phyloP scores from a whole-genome alignment of 1,284 basidiomycete species.

The Golubevia sp. region DNA sequence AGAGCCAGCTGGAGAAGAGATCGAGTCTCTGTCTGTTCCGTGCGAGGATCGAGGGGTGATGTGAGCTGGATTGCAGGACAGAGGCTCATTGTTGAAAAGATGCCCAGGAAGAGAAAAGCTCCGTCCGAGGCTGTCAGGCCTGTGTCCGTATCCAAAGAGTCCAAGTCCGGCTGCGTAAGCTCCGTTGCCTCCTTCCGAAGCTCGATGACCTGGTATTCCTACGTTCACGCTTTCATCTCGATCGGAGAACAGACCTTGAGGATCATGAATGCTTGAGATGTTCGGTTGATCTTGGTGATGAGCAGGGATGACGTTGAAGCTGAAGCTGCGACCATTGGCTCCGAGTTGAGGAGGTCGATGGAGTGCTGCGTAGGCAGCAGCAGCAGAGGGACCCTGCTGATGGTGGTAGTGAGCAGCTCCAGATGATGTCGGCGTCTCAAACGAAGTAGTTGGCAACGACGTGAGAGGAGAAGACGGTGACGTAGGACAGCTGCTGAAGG shows the following conservation, averaged over 20 bases:
- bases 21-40: neutral
- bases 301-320: neutral
- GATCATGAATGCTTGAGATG: neutral
- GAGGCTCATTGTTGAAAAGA: conserved; percentile 2
- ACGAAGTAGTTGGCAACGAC: neutral
- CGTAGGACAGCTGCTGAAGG: too few species aligned
- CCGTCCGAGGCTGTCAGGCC: neutral
- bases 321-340: neutral
- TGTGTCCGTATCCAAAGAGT: neutral
- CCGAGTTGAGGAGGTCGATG: neutral
- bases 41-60: conserved; percentile 2
- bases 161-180: neutral
- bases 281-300: neutral
- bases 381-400: neutral
- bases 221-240: too few species aligned
- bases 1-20: neutral
- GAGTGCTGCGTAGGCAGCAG: neutral
- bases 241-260: neutral
- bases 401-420: neutral
- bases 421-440: neutral
- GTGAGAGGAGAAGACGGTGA: neutral
- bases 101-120: neutral
- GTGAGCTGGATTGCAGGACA: conserved; percentile 7
- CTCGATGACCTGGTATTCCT: neutral
- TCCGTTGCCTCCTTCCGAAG: conserved; percentile 6